These are phyloP conservation scores for Vitis hybrid DNA, from an alignment of 177 flowering plant species.

Conservation along the genomic window DNA sequence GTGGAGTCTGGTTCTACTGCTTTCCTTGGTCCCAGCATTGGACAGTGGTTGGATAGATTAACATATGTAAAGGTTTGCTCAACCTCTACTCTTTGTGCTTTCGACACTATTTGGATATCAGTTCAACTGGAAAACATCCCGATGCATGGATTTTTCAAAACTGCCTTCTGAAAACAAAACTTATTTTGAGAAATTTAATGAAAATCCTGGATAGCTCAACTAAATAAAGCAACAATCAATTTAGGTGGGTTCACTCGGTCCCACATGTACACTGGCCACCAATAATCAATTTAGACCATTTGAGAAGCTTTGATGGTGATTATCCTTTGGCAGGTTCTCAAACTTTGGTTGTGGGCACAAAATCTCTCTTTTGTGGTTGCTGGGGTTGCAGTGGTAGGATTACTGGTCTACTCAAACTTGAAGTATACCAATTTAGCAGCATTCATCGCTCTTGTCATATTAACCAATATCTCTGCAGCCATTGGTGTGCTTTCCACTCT, in stretches of 20 bases:
- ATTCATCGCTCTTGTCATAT: conserved; percentile 49
- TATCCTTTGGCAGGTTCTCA: conserved; percentile 56
- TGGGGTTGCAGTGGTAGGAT: conserved; percentile 61
- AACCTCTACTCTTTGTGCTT: background rate
- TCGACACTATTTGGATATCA: background rate
- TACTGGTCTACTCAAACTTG: conserved; percentile 44
- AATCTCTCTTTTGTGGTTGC: conserved; percentile 75
- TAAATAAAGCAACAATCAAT: too few species aligned
- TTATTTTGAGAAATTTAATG: too few species aligned
- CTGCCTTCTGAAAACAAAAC: too few species aligned
- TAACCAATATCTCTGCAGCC: conserved; percentile 83
- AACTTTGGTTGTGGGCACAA: conserved; percentile 70
- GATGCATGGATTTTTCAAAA: background rate
- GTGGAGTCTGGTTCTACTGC: conserved; percentile 74
- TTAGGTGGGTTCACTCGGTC: background rate
- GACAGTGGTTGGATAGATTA: conserved; percentile 61
- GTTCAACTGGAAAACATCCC: too few species aligned
- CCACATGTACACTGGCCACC: background rate
- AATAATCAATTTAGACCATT: background rate
- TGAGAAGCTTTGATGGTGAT: background rate
- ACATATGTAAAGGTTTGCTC: conserved; percentile 61
- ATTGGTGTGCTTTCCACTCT: conserved; percentile 81
- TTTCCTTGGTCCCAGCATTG: conserved; percentile 73
- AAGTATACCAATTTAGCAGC: conserved; percentile 31
- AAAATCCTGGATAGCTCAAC: too few species aligned